Conservation (phyloP, 306 rosid species). For the Erythrophleum fordii region DNA sequence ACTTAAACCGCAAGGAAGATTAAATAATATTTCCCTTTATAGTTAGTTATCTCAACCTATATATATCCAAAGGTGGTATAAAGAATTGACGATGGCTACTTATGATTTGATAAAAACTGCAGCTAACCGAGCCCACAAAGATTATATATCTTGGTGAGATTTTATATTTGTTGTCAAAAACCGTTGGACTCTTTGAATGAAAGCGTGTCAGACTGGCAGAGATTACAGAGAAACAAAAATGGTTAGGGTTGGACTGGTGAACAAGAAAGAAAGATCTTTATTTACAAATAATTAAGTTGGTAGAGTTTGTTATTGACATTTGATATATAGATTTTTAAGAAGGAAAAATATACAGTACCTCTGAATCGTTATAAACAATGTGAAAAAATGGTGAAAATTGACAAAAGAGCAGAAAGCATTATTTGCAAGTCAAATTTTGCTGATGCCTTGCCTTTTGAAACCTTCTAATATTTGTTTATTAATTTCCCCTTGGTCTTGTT, state of each 20-base stretch:
- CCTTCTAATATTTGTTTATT: constrained; percentile 10
- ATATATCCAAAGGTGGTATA: too few species aligned
- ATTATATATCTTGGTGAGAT: constrained; percentile 13
- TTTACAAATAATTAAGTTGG: constrained; percentile 47
- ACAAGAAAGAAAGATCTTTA: constrained; percentile 45
- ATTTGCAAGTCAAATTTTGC: constrained; percentile 50
- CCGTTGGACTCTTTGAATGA: constrained; percentile 49
- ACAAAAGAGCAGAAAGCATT: constrained; percentile 40
- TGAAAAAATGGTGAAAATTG: constrained; percentile 28
- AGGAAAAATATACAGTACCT: constrained; percentile 1
- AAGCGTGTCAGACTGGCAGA: constrained; percentile 37
- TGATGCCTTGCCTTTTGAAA: constrained; percentile 35
- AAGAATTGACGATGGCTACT: constrained; percentile 29
- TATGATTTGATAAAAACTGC: constrained; percentile 28
- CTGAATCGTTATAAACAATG: constrained; percentile 29
- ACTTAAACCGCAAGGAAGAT: constrained; percentile 47
- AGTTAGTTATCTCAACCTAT: constrained; percentile 2
- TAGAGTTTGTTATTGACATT: constrained; percentile 74
- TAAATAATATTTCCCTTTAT: background rate
- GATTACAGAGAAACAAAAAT: constrained; percentile 11
- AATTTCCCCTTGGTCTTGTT: constrained; percentile 14
- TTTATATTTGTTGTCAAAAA: constrained; percentile 10
- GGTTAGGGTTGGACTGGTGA: constrained; percentile 58
- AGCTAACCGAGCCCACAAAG: background rate
- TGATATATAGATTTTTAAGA: constrained; percentile 37